Base-by-base conservation (phyloP, 2,329 filamentous ascomycete genomes). In the Penicillium polonicum region DNA sequence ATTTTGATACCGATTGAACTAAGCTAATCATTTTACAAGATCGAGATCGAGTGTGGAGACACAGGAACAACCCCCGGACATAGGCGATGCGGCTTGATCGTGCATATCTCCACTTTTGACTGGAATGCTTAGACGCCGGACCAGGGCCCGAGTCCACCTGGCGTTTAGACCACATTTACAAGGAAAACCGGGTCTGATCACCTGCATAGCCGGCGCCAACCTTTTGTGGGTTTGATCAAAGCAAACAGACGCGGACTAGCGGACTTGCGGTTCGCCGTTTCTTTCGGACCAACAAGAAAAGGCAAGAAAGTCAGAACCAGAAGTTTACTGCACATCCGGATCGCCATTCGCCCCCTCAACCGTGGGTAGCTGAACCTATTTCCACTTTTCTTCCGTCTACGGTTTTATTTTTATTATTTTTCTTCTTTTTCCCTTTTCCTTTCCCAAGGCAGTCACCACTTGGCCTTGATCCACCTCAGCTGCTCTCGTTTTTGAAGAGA, bases 191-290 rank as follows among this genome's bases (percentile, higher is more conserved):
- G 64, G 67, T 64, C 65, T 63, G 56, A 70, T 73, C 65, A 69
- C 72, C 64, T 74, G 70, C 71, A 74, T 72, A 72, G 57, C 69
- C 70, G 71, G 65, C 63, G 68, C 67, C 65, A 54, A 55, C 50
- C 41, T 45, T 55, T 45, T 55, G 58, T 52, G 42, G 50, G 29
- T 45, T 55, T 33, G 19, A 27, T 36, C 29, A 45, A 31, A 52
- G 44, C 2, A 27, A 46, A 27, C 39, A 52, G 49, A 44, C 41
- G 50, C 50, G 41, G 50, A 45, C 41, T 46, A 25, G 17, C 48
- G n/a, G 21, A 35, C 39, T 44, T 44, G 38, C 29, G 21, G 39
- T 25, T 52, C 25, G 39, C 25, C 48, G 23, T 44, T 31, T 50
- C 19, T 17, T 29, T 29, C 25, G 13, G 48, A 36, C 36, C 48